Base-by-base conservation (phyloP, 352 stramenopile genomes). In the Thraustochytrium sp. region DNA sequence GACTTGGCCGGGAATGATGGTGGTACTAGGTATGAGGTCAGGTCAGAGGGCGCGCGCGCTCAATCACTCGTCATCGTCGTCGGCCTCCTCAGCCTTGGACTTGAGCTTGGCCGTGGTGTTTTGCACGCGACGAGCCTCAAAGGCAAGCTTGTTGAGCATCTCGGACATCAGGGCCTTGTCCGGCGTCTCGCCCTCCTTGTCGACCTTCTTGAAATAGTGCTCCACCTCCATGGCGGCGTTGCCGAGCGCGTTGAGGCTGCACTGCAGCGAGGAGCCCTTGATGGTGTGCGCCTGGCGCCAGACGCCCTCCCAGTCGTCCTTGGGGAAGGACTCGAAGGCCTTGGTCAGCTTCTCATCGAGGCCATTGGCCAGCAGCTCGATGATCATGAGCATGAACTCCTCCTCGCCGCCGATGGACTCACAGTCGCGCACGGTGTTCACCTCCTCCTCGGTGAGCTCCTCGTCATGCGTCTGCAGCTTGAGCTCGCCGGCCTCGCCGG, bases 311-410 rank as follows among this genome's bases (percentile, higher is more conserved):
- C 40, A 75, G 37, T 75, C 62, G 26, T 75, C 40, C 62, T 75
- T 75, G 37, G 36, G 37, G 2, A 75, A 54, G 37, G 18, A 23
- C 11, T 8, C 62, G n/a, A 54, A 51, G 0, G 40, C 40, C 36
- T 49, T 31, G 11, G 29, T 26, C 16, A 54, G 36, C 34, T 75
- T 75, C 62, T 75, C 62, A 16, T 75, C 40, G 62, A 51, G 40
- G 31, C 62, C 40, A 3, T 75, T 34, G 62, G 62, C 62, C 38
- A 75, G 62, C 16, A 75, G 36, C 2, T 54, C 37, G 29, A 75
- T 51, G 26, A 75, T 75, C 62, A 75, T 75, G 4, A 75, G 62
- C 62, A 75, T 51, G 29, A 75, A 75, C 62, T 75, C 62, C 37
- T 75, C 62, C 5, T 75, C 62, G 5, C 62, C 62, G 11, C 62